Evolutionary conservation across 148 eudicot genomes (phyloP).

Genomic region (Linanthus parryae): DNA sequence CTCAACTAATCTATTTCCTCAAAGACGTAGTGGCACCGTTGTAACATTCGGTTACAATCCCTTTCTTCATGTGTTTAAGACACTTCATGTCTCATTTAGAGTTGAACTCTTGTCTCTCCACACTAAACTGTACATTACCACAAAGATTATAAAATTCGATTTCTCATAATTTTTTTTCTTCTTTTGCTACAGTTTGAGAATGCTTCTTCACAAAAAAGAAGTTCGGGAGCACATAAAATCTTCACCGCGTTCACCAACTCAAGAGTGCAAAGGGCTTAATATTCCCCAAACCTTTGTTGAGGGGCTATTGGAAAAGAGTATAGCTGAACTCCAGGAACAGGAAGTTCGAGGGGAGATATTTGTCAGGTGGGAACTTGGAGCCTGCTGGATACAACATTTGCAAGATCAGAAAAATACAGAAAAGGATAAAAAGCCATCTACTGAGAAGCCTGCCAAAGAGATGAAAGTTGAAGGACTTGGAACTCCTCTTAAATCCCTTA

Average conservation of each 20-base stretch:
- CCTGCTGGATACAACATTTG: constrained; percentile 98
- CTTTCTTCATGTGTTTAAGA: too few species aligned
- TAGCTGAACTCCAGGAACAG: constrained; percentile 70
- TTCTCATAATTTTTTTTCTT: not conserved
- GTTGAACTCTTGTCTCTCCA: not conserved
- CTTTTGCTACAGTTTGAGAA: constrained; percentile 65
- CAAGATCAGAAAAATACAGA: constrained; percentile 88
- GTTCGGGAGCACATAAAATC: constrained; percentile 40
- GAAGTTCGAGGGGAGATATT: constrained; percentile 43
- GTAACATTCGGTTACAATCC: too few species aligned
- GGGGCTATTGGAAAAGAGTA: constrained; percentile 65
- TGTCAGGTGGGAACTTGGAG: constrained; percentile 99
- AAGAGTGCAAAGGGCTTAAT: constrained; percentile 42
- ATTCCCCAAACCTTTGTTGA: constrained; percentile 59
- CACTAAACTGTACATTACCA: too few species aligned
- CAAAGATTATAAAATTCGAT: too few species aligned
- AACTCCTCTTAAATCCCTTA: constrained; percentile 82
- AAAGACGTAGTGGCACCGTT: too few species aligned
- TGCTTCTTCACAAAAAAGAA: constrained; percentile 75
- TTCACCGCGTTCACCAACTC: constrained; percentile 21
- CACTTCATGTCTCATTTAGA: too few species aligned
- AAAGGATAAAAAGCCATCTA: constrained; percentile 71
- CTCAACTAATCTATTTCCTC: too few species aligned
- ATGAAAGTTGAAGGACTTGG: constrained; percentile 98
- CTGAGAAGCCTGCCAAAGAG: constrained; percentile 72